Conservation (phyloP, 1,139 yeast species). For the Pichia sp. region DNA sequence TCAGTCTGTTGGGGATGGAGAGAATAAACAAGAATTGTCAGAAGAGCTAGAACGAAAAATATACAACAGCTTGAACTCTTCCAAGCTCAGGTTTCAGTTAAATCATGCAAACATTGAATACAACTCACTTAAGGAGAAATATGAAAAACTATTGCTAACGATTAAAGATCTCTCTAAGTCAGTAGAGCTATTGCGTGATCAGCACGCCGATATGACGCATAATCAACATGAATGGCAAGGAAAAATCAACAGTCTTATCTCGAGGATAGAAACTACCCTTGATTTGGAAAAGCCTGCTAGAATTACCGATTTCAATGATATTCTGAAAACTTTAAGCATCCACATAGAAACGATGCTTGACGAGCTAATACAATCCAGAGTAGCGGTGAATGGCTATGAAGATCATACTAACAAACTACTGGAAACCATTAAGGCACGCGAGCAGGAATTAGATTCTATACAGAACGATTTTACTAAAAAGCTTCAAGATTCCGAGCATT, state of each 20-base stretch:
- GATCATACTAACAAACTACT: slow-evolving; percentile 39
- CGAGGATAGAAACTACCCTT: neutral
- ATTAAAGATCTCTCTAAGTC: slow-evolving; percentile 20
- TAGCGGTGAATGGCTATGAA: slow-evolving; percentile 30
- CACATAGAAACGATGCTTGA: slow-evolving; percentile 41
- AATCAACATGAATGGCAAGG: slow-evolving; percentile 29
- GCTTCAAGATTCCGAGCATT: slow-evolving; percentile 4
- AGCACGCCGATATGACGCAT: slow-evolving; percentile 24
- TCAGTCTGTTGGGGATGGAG: neutral
- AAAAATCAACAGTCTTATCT: slow-evolving; percentile 7
- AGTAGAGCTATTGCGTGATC: slow-evolving; percentile 25
- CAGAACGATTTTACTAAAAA: slow-evolving; percentile 19
- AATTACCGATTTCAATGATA: slow-evolving; percentile 6
- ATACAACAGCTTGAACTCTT: slow-evolving; percentile 6
- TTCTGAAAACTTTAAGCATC: neutral
- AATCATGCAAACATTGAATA: neutral
- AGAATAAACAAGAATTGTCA: slow-evolving; percentile 8
- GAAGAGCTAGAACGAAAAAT: slow-evolving; percentile 13
- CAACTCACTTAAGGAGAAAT: slow-evolving; percentile 11
- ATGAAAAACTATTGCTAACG: slow-evolving; percentile 24
- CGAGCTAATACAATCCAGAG: slow-evolving; percentile 9
- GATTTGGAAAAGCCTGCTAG: neutral
- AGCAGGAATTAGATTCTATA: slow-evolving; percentile 45
- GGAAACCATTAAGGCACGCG: neutral
- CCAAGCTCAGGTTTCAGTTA: slow-evolving; percentile 7